Evolutionary conservation across 148 eudicot species (phyloP), one percentile per base, ranked within the genome.

Genomic region (Mesembryanthemum crystallinum): DNA sequence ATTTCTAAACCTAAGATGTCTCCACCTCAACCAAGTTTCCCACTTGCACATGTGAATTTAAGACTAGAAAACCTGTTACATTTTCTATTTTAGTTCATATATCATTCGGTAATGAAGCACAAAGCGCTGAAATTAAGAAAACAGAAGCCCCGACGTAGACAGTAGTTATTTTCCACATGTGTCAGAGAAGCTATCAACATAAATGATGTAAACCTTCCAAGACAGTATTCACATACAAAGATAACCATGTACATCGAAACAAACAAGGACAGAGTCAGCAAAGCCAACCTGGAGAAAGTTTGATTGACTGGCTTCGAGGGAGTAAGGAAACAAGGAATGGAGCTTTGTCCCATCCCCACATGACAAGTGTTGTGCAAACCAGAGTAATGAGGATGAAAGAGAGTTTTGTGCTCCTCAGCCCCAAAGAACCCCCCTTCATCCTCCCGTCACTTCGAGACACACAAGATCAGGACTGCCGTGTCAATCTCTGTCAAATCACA

Each of bases 341-440:
- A 69, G 86, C 76, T 73, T 81, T 88, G 33, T 85, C 88, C 89
- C 88, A 92, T 79, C 82, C 87, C 88, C 91, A 88, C 33, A 82
- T 52, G 69, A 90, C 67, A 81, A 90, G 42, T 27, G 85, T 76
- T 17, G 84, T 74, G 76, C 92, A 88, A 63, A 85, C 69, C 43
- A 86, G 76, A 51, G 83, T 71, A 18, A 85, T 61, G 64, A 87
- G 80, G 76, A 85, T 32, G 69, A 88, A 77, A 72, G 82, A 83
- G 79, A 86, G 69, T 69, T 83, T 81, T 71, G 83, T 85, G 61
- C 81, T 64, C 76, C 74, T 85, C 76, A 80, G 69, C 78, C 77
- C 84, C 75, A 74, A 75, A 68, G 74, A 68, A 76, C 78, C 71
- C 77, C 83, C 84, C 79, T 85, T 88, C 88, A 85, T 85, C 85